A percentile compares a stretch with the other conserved stretches of the same genome.
phyloP scores from a whole-genome alignment of 805 yeast species.

The Sungouiozyma intestinalis region DNA sequence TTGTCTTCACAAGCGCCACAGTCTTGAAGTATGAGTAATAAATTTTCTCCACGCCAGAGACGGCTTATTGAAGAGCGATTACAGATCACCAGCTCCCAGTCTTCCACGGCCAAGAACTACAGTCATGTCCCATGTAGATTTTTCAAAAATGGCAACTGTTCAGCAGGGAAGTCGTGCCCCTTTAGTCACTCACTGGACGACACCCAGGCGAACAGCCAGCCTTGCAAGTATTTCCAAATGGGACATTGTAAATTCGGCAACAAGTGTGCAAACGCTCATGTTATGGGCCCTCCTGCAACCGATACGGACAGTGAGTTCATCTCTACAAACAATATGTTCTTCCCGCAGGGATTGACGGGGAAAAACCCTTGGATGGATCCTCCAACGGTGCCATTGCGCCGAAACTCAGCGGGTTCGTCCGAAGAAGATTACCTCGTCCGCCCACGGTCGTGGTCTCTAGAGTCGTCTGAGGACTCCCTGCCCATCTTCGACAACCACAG shows the following conservation, averaged over 20 bases:
- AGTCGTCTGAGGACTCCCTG: background rate
- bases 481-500: background rate
- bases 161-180: constrained; percentile 88
- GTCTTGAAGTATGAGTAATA: background rate
- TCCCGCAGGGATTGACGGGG: background rate
- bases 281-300: constrained; percentile 14
- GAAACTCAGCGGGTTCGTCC: background rate
- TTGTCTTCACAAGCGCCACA: too few species aligned
- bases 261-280: constrained; percentile 90
- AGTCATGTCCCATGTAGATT: constrained; percentile 96
- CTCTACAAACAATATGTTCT: background rate
- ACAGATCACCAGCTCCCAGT: constrained; percentile 20
- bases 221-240: constrained; percentile 85
- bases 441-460: background rate
- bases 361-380: background rate
- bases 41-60: constrained; percentile 19
- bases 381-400: background rate
- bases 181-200: constrained; percentile 70
- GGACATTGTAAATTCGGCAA: constrained; percentile 96
- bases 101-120: constrained; percentile 17
- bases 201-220: constrained; percentile 33
- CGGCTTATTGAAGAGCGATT: constrained; percentile 20
- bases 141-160: constrained; percentile 85
- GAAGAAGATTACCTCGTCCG: background rate
- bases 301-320: background rate